phyloP scores from a whole-genome alignment of 2,329 filamentous ascomycete species.

The Epicoccum sorghinum region DNA sequence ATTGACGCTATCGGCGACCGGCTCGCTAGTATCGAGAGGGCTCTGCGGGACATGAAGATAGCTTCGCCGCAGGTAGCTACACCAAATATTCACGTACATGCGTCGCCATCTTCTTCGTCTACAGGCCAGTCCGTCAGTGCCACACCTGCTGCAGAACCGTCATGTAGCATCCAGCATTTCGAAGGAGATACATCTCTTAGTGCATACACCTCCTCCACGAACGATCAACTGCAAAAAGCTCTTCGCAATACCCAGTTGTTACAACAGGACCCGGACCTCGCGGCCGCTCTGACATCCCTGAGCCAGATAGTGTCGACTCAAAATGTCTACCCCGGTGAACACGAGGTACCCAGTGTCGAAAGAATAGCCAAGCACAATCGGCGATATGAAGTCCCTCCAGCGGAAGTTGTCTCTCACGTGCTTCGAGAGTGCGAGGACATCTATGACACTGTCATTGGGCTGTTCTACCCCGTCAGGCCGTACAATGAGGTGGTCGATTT shows the following conservation, averaged over 20 bases:
- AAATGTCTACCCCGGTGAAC: slow-evolving; percentile 9
- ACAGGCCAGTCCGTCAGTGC: slow-evolving; percentile 41
- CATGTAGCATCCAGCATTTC: slow-evolving; percentile 36
- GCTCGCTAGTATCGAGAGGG: slow-evolving; percentile 36
- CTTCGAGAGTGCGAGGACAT: slow-evolving; percentile 14
- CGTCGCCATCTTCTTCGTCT: slow-evolving; percentile 2
- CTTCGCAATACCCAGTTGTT: slow-evolving; percentile 12
- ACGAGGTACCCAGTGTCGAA: not conserved
- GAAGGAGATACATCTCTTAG: slow-evolving; percentile 16
- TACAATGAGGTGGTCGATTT: slow-evolving; percentile 9
- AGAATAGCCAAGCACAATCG: not conserved
- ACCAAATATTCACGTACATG: not conserved
- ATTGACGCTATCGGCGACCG: slow-evolving; percentile 44
- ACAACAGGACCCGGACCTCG: slow-evolving; percentile 15
- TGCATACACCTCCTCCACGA: slow-evolving; percentile 12
- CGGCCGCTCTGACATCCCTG: slow-evolving; percentile 14
- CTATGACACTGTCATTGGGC: slow-evolving; percentile 9
- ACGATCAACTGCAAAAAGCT: slow-evolving; percentile 13
- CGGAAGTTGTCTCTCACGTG: slow-evolving; percentile 14
- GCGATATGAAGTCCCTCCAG: slow-evolving; percentile 8
- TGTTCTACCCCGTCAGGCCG: slow-evolving; percentile 16
- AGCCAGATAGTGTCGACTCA: slow-evolving; percentile 16
- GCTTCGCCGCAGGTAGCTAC: not conserved
- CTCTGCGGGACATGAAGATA: slow-evolving; percentile 21
- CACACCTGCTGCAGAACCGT: slow-evolving; percentile 29